These are phyloP conservation scores for Populus hybrid DNA, from an alignment of 441 rosid species.

Conservation along the genomic window DNA sequence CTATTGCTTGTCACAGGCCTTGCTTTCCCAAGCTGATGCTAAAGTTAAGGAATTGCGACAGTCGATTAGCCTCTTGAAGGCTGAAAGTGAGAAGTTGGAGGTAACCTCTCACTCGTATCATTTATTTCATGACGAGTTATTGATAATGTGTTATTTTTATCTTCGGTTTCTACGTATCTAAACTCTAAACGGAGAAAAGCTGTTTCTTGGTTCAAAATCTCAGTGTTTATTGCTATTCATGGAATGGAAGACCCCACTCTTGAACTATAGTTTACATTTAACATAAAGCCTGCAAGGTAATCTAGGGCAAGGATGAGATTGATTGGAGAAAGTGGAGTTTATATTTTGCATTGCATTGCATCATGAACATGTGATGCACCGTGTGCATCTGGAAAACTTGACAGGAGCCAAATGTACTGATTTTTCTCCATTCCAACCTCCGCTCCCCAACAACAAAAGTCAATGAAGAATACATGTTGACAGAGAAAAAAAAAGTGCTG, in stretches of 20 bases:
- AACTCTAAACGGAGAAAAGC: neutral
- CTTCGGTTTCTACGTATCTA: neutral
- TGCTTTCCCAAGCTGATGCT: slow-evolving; percentile 68
- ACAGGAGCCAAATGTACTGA: neutral
- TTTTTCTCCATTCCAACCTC: neutral
- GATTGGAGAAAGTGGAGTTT: neutral
- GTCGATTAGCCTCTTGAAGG: slow-evolving; percentile 67
- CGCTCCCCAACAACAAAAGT: neutral
- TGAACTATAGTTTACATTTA: neutral
- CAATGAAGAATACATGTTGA: neutral
- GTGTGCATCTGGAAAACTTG: neutral
- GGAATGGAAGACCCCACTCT: neutral
- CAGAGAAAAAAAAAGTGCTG: neutral
- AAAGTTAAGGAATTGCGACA: slow-evolving; percentile 76
- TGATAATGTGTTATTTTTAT: neutral
- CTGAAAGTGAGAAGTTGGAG: slow-evolving; percentile 80
- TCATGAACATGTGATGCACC: neutral
- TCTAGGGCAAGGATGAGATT: neutral
- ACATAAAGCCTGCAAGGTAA: neutral
- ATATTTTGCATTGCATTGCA: neutral
- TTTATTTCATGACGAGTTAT: slow-evolving; percentile 7
- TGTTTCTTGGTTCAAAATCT: neutral
- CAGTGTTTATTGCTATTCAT: neutral
- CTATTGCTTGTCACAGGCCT: slow-evolving; percentile 48
- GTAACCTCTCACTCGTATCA: slow-evolving; percentile 28